A percentile compares a stretch with the other conserved stretches of the same genome.
Evolutionary conservation across 352 stramenopile genomes (phyloP).

Genomic region (Globisporangium heterothallicum): DNA sequence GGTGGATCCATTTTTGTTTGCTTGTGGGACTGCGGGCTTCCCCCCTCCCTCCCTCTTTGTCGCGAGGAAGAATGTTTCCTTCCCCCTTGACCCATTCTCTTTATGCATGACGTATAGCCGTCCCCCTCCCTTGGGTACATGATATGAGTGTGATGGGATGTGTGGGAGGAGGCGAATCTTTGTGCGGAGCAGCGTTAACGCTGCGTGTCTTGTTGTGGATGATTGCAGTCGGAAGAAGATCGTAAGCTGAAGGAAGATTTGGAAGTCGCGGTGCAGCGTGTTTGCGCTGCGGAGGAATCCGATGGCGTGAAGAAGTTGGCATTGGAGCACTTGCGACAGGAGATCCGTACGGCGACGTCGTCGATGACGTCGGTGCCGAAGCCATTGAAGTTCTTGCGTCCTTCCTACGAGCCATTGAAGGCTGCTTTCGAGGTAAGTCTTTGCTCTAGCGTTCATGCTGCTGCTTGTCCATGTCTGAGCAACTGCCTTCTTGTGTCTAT

Average conservation of each 20-base stretch:
- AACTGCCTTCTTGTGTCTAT: not conserved
- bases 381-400: constrained; percentile 98
- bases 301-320: constrained; percentile 81
- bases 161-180: too few species aligned
- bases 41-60: too few species aligned
- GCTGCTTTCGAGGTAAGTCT: constrained; percentile 57
- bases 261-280: constrained; percentile 78
- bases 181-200: not conserved
- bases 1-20: too few species aligned
- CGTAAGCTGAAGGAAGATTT: constrained; percentile 91
- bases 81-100: too few species aligned
- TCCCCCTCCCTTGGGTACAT: not conserved
- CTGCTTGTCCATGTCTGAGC: not conserved
- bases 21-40: too few species aligned
- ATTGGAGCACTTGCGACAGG: constrained; percentile 94
- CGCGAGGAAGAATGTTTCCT: too few species aligned
- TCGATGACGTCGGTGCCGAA: constrained; percentile 99
- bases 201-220: not conserved
- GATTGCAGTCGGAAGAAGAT: constrained; percentile 84
- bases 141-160: not conserved
- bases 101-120: not conserved
- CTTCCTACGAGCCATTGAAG: constrained; percentile 95
- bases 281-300: constrained; percentile 61
- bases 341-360: constrained; percentile 95
- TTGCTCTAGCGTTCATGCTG: too few species aligned